Conservation (phyloP, 192 early-diverging fungal species). For the Phlyctochytrium planicorne region DNA sequence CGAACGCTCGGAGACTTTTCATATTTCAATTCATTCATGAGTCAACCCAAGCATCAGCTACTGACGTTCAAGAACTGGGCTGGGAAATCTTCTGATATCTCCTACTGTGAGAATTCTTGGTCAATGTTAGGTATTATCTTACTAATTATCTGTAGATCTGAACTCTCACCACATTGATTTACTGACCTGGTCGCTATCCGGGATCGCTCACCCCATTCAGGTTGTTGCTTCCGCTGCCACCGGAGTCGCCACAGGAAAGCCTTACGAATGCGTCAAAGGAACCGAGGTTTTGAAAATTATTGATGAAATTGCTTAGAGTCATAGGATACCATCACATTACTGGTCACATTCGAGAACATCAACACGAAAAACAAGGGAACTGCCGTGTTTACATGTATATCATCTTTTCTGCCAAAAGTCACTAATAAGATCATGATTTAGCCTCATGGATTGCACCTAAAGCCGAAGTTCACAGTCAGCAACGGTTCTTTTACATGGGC, state of each 20-base stretch:
- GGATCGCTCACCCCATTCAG: constrained; percentile 28
- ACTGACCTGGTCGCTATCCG: constrained; percentile 35
- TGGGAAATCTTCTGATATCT: constrained; percentile 42
- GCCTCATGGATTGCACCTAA: constrained; percentile 49
- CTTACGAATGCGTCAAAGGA: constrained; percentile 28
- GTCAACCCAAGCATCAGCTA: constrained; percentile 42
- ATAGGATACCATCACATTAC: constrained; percentile 41
- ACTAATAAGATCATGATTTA: not conserved
- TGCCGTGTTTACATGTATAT: constrained; percentile 39
- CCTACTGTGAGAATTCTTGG: constrained; percentile 13
- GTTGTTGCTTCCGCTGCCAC: constrained; percentile 36
- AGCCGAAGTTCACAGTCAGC: constrained; percentile 46
- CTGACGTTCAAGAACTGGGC: constrained; percentile 44
- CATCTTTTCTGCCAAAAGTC: not conserved
- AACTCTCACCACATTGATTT: constrained; percentile 51
- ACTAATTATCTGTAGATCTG: constrained; percentile 15
- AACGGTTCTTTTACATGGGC: constrained; percentile 45
- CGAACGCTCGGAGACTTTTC: constrained; percentile 39
- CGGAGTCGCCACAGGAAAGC: constrained; percentile 39
- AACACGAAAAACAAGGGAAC: constrained; percentile 26
- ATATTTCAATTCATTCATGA: constrained; percentile 44
- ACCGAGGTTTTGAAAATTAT: constrained; percentile 22
- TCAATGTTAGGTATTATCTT: constrained; percentile 10
- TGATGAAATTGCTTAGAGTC: not conserved
- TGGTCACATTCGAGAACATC: constrained; percentile 40